Base-by-base conservation (phyloP, 2,329 filamentous ascomycete species). In the Cladophialophora immunda region DNA sequence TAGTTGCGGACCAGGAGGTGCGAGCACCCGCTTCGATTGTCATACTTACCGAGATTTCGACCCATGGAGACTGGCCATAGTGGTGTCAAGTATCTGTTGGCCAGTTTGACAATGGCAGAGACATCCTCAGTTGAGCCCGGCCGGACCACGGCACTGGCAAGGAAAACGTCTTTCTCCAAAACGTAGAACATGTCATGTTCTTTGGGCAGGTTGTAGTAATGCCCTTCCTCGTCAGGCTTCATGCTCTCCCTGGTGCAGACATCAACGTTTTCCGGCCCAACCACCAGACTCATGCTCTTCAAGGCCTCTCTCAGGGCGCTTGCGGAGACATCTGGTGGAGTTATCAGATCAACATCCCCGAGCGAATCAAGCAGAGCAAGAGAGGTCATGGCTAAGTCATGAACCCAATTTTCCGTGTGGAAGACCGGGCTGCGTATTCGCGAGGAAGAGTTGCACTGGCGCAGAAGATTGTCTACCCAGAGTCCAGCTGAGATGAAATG, bases 31-130 rank as follows among this genome's bases (percentile, higher is more conserved):
- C 2, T 19, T 13, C 45, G 11, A 19, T 25, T 50, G 5, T 50
- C 8, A 19, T 17, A 22, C 55, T 27, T 36, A 58, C 59, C 64
- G 3, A 83, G 71, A 67, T 85, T 85, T 36, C 81, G 76, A 6
- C 81, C 81, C 65, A 72, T 75, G 55, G 75, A 77, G 7, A 76
- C 73, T 0, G 77, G 74, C 67, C 72, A 78, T 0, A 79, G 41
- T 1, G 76, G 76, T 17, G 78, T 72, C n/a, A 71, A 66, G 59
- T 76, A 72, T 55, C 73, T 68, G 50, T 77, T 77, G 4, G 76
- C 76, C 66, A 73, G 72, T 22, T 67, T 65, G 19, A 77, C 71
- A 27, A 76, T 68, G 5, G 64, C 53, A 29, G 74, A 72, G 3
- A 78, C 76, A 13, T 78, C 76, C 15, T 78, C 77, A 0, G 79